A percentile compares a stretch with the other conserved stretches of the same genome.
phyloP scores from a whole-genome alignment of 257 asterid species.

The Salvia miltiorrhiza region DNA sequence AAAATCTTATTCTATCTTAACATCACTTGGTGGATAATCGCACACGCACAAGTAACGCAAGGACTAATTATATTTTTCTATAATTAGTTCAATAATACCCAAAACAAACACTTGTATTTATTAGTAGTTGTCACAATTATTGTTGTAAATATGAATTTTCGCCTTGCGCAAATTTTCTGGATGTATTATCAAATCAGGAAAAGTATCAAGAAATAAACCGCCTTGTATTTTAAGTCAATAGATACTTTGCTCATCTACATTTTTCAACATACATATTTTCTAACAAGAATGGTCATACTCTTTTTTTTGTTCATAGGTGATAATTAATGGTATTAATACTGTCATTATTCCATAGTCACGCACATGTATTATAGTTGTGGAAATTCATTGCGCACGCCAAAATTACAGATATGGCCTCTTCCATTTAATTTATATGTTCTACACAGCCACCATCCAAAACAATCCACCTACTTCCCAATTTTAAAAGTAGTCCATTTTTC shows the following conservation, averaged over 20 bases:
- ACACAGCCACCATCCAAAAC: slow-evolving; percentile 1
- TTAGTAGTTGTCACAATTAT: neutral
- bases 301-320: neutral
- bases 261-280: neutral
- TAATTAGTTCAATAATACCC: slow-evolving; percentile 17
- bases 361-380: slow-evolving; percentile 13
- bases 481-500: slow-evolving; percentile 1
- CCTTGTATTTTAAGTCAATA: neutral
- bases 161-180: neutral
- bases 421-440: neutral
- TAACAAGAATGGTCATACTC: neutral
- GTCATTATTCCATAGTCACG: neutral
- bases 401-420: slow-evolving; percentile 10
- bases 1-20: neutral
- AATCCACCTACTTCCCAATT: slow-evolving; percentile 19
- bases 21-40: neutral
- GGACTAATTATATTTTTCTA: neutral
- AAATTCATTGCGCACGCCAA: slow-evolving; percentile 1
- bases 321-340: neutral
- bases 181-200: neutral
- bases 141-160: neutral
- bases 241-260: neutral
- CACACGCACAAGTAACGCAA: neutral
- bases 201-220: neutral
- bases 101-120: neutral